Evolutionary conservation across 2,329 filamentous ascomycete genomes (phyloP).

Genomic region (Penicillium sp.): DNA sequence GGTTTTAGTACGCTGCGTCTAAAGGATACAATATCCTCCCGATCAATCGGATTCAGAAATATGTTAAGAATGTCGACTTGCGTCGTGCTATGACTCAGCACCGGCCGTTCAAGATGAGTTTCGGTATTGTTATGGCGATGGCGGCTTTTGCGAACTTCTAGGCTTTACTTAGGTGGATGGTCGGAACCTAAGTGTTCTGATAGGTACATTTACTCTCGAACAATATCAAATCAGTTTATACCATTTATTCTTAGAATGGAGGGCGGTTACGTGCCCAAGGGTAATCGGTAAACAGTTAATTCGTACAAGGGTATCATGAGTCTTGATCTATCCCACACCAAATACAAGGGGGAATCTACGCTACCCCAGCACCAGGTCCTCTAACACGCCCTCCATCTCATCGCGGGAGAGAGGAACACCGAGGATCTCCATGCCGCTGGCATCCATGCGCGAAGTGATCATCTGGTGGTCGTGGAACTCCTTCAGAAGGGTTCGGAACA

Average conservation of each 20-base stretch:
- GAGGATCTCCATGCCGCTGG: conserved; percentile 78
- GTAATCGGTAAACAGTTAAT: conserved; percentile 15
- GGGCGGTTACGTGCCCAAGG: neutral
- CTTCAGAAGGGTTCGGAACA: conserved; percentile 88
- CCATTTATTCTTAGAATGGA: neutral
- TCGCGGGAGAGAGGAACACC: conserved; percentile 82
- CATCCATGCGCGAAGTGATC: conserved; percentile 84
- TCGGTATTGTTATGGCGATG: conserved; percentile 46
- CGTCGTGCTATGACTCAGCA: conserved; percentile 40
- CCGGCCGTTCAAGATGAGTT: conserved; percentile 48
- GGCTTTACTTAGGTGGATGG: neutral
- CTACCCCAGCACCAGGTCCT: conserved; percentile 61
- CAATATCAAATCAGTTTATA: neutral
- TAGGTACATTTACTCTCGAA: conserved; percentile 6
- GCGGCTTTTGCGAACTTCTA: conserved; percentile 48
- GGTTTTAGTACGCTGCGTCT: conserved; percentile 44
- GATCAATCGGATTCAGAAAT: conserved; percentile 40
- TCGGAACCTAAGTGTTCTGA: too few species aligned
- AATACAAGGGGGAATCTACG: conserved; percentile 3
- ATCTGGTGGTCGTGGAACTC: conserved; percentile 99
- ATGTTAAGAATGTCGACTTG: conserved; percentile 43
- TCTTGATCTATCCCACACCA: conserved; percentile 21
- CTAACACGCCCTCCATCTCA: conserved; percentile 83
- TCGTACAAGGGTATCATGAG: conserved; percentile 37
- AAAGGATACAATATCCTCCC: conserved; percentile 49